These are phyloP conservation scores for Ganoderma lucidum DNA, from an alignment of 1,284 basidiomycete species.

Conservation along the genomic window DNA sequence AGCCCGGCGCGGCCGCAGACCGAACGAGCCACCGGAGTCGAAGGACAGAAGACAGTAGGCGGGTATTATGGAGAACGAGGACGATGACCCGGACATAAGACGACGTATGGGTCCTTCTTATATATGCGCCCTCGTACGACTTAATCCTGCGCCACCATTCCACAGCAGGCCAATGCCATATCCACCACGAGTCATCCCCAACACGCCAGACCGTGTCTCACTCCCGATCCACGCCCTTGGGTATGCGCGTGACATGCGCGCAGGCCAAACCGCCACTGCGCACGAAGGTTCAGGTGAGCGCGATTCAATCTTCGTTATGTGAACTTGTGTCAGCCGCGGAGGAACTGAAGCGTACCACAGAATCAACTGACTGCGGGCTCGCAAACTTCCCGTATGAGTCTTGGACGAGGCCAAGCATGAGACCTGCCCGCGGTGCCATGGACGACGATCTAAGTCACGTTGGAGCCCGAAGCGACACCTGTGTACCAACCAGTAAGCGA, in stretches of 20 bases:
- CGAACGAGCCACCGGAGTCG: not conserved
- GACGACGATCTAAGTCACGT: no score
- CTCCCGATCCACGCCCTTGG: not conserved
- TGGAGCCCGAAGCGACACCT: no score
- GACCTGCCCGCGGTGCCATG: no score
- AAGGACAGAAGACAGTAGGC: no score
- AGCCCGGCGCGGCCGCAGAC: not conserved
- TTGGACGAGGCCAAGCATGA: no score
- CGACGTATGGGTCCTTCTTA: not conserved
- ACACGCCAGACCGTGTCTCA: not conserved
- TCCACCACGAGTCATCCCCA: not conserved
- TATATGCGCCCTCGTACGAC: not conserved
- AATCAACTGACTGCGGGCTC: no score
- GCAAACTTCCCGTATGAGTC: no score
- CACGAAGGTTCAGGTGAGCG: no score
- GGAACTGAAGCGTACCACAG: no score
- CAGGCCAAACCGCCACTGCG: no score
- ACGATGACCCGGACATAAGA: not conserved
- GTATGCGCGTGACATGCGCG: not conserved
- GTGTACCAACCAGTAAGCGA: not conserved
- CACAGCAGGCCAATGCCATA: not conserved
- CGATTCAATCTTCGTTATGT: no score
- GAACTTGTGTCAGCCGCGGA: no score
- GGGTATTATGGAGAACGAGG: not conserved
- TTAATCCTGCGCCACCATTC: not conserved